A percentile compares a stretch with the other conserved stretches of the same genome.
Conservation (phyloP, 2,329 filamentous ascomycete genomes). For the Diplodia sapinea region DNA sequence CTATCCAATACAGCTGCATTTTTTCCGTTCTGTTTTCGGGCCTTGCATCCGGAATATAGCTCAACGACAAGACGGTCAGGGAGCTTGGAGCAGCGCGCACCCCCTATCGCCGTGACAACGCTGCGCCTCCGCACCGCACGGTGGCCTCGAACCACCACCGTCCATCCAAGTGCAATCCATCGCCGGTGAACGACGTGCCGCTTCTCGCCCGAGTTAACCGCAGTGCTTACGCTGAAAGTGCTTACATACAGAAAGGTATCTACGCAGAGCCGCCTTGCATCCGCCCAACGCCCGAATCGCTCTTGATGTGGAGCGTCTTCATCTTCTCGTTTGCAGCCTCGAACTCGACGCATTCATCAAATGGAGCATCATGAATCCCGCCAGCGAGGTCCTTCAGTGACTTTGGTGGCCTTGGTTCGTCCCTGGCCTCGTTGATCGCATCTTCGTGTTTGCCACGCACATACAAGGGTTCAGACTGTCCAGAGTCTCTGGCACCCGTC, state of each 20-base stretch:
- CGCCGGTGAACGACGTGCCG: neutral
- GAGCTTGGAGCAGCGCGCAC: constrained; percentile 11
- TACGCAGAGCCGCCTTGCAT: neutral
- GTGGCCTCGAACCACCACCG: constrained; percentile 6
- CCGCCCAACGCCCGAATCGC: neutral
- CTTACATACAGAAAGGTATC: neutral
- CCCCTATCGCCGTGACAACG: constrained; percentile 12
- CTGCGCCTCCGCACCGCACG: constrained; percentile 20
- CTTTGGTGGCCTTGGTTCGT: neutral
- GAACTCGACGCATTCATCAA: constrained; percentile 13
- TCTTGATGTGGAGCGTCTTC: neutral
- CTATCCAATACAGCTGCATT: neutral
- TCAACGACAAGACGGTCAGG: constrained; percentile 10
- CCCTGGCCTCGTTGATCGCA: neutral
- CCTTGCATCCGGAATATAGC: constrained; percentile 4
- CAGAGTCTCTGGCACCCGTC: constrained; percentile 40
- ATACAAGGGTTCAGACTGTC: constrained; percentile 39
- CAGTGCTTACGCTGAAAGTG: neutral
- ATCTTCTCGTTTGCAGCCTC: constrained; percentile 1
- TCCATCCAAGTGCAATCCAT: neutral
- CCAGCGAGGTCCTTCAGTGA: constrained; percentile 3
- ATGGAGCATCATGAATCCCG: neutral
- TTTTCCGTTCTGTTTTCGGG: neutral
- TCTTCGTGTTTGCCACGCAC: neutral
- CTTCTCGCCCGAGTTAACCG: neutral